phyloP scores from a whole-genome alignment of 192 early-diverging fungal genomes.

The Entomortierella chlamydospora region DNA sequence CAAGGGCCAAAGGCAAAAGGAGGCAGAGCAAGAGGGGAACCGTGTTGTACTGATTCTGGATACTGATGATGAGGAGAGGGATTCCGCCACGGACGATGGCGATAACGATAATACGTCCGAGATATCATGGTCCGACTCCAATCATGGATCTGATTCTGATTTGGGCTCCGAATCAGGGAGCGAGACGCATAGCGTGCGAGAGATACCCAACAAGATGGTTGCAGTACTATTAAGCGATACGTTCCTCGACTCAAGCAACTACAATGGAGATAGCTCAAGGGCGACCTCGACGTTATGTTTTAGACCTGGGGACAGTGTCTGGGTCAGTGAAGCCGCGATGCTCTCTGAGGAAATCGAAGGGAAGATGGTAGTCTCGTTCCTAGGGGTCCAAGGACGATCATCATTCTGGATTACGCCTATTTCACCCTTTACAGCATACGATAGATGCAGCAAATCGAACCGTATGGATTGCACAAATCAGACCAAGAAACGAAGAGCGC shows the following conservation, averaged over 20 bases:
- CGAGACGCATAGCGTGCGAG: neutral
- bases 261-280: neutral
- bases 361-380: neutral
- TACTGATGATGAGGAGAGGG: conserved; percentile 10
- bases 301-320: neutral
- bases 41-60: conserved; percentile 1
- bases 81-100: neutral
- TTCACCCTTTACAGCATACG: too few relatives aligned
- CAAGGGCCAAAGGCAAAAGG: neutral
- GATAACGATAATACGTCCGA: neutral
- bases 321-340: conserved; percentile 6
- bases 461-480: too few relatives aligned
- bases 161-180: neutral
- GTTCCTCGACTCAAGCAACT: neutral
- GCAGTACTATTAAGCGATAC: conserved; percentile 15
- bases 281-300: neutral
- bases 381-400: conserved; percentile 2
- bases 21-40: neutral
- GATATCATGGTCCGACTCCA: conserved; percentile 14
- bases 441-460: too few relatives aligned
- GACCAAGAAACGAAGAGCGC: neutral
- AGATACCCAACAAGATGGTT: neutral
- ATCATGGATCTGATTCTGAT: neutral
- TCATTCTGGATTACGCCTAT: neutral
- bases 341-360: neutral